A percentile compares a stretch with the other conserved stretches of the same genome.
Evolutionary conservation across 371 early-diverging fungal species (phyloP).

Genomic region (Mucor saturninus): DNA sequence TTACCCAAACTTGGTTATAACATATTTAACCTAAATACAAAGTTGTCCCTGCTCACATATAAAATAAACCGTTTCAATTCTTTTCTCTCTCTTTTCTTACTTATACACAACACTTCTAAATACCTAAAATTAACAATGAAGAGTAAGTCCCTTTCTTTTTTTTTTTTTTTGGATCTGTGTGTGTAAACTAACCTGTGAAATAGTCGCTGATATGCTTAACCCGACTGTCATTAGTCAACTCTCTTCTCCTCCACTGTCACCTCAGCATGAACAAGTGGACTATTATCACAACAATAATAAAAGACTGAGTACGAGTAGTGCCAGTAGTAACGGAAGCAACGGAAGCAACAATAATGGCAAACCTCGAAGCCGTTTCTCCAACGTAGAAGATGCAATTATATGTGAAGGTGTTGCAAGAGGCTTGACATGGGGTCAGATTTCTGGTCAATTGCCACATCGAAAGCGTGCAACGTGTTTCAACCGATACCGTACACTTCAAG

Average conservation of each 20-base stretch:
- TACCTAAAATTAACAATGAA: conserved; percentile 27
- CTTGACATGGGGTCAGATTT: conserved; percentile 58
- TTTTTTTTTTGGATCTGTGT: not conserved
- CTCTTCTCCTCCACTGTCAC: conserved; percentile 46
- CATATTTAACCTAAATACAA: conserved; percentile 5
- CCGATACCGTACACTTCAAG: conserved; percentile 53
- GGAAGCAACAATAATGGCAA: conserved; percentile 44
- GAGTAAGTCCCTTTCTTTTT: conserved; percentile 21
- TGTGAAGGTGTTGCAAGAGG: conserved; percentile 56
- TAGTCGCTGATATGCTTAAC: conserved; percentile 54
- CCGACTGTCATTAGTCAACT: conserved; percentile 36
- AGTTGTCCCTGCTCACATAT: not conserved
- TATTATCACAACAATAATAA: conserved; percentile 7
- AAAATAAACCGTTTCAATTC: not conserved
- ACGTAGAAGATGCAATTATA: conserved; percentile 51
- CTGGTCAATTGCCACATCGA: conserved; percentile 54
- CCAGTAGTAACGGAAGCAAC: conserved; percentile 10
- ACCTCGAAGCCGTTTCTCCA: conserved; percentile 55
- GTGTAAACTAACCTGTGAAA: not conserved
- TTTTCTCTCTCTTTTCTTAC: not conserved
- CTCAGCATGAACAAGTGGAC: conserved; percentile 20
- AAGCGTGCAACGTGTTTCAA: conserved; percentile 60
- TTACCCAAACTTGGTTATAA: conserved; percentile 6
- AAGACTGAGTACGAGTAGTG: conserved; percentile 6
- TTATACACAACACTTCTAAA: not conserved